Evolutionary conservation across 352 stramenopile species (phyloP).

Genomic region (Pythium diclinum): DNA sequence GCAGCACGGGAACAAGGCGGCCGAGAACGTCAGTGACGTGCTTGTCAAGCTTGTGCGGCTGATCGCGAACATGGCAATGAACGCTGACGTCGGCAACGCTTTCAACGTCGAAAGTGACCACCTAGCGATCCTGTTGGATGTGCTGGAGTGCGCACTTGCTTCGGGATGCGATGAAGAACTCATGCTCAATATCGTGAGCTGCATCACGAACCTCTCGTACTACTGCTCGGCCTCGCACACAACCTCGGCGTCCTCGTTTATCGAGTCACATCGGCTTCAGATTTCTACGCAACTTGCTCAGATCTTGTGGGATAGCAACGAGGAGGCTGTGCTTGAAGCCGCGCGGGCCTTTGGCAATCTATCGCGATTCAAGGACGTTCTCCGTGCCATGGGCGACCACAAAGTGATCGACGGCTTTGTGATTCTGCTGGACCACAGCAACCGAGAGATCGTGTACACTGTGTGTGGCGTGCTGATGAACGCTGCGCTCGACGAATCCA

Average conservation of each 20-base stretch:
- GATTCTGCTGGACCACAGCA: slow-evolving; percentile 73
- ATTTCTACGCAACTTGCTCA: slow-evolving; percentile 38
- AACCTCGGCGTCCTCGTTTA: slow-evolving; percentile 27
- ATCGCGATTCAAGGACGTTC: slow-evolving; percentile 65
- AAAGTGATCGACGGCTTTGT: slow-evolving; percentile 71
- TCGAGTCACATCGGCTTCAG: slow-evolving; percentile 41
- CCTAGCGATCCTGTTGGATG: slow-evolving; percentile 39
- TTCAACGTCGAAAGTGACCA: slow-evolving; percentile 36
- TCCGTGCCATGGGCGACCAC: slow-evolving; percentile 44
- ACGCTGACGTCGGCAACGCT: slow-evolving; percentile 46
- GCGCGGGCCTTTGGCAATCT: slow-evolving; percentile 85
- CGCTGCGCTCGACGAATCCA: slow-evolving; percentile 47
- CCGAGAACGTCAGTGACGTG: slow-evolving; percentile 37
- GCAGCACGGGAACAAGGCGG: not conserved
- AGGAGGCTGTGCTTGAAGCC: slow-evolving; percentile 82
- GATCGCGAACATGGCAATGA: slow-evolving; percentile 82
- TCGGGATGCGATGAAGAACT: slow-evolving; percentile 65
- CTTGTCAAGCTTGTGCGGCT: slow-evolving; percentile 81
- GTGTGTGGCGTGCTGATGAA: slow-evolving; percentile 87
- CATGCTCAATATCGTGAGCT: slow-evolving; percentile 86
- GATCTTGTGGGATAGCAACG: slow-evolving; percentile 69
- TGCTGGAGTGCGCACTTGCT: slow-evolving; percentile 38
- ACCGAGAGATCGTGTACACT: slow-evolving; percentile 74
- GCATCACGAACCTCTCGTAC: slow-evolving; percentile 88
- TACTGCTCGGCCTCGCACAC: slow-evolving; percentile 32